These are phyloP conservation scores for Rhodocollybia butyracea DNA, from an alignment of 768 basidiomycete genomes.

Conservation along the genomic window DNA sequence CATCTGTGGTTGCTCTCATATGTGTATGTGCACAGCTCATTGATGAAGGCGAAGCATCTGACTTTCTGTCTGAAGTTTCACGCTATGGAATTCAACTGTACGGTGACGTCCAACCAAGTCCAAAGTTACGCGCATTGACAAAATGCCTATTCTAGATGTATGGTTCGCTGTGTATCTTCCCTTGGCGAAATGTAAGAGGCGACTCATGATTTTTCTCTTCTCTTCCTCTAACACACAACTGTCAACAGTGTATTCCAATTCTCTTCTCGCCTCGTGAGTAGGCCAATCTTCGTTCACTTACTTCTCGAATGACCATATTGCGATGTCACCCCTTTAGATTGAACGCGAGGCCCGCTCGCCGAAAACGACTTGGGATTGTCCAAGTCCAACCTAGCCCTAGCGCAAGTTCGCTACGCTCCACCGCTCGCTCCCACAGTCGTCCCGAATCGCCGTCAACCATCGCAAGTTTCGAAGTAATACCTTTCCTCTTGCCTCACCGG, in stretches of 20 bases:
- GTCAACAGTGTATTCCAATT: slow-evolving; percentile 1
- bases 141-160: slow-evolving; percentile 15
- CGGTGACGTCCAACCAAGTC: background rate
- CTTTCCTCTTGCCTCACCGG: background rate
- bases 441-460: background rate
- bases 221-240: no score
- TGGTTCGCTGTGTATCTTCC: slow-evolving; percentile 24
- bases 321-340: background rate
- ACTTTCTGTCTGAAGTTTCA: slow-evolving; percentile 17
- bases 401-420: background rate
- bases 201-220: background rate
- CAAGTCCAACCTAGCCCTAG: background rate
- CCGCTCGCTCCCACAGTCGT: background rate
- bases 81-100: slow-evolving; percentile 18
- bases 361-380: background rate
- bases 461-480: background rate
- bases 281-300: background rate
- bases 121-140: background rate
- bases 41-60: background rate
- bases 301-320: background rate
- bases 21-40: slow-evolving; percentile 15
- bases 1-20: slow-evolving; percentile 19
- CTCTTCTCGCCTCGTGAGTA: background rate
- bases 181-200: slow-evolving; percentile 20
- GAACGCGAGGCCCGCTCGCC: background rate